Conservation (phyloP, 495 filamentous ascomycete genomes). For the Lindgomyces ingoldianus region DNA sequence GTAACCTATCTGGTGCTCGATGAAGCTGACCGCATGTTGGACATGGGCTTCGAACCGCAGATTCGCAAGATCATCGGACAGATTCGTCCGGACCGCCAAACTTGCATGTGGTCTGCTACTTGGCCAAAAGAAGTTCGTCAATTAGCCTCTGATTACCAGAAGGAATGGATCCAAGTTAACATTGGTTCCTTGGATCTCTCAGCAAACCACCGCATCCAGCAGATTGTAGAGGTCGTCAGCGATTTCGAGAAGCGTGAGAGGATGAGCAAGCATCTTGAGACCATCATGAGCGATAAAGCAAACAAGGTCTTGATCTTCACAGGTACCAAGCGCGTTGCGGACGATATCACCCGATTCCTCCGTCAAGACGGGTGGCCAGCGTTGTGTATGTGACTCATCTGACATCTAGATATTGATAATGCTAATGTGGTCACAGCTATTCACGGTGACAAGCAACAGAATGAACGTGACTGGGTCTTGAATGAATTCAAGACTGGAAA, state of each 20-base stretch:
- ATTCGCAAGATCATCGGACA: slow-evolving; percentile 95
- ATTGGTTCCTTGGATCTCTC: slow-evolving; percentile 96
- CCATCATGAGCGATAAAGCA: slow-evolving; percentile 92
- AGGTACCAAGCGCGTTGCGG: slow-evolving; percentile 96
- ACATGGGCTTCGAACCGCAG: slow-evolving; percentile 89
- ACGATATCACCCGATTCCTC: slow-evolving; percentile 97
- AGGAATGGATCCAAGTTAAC: slow-evolving; percentile 98
- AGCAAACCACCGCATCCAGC: slow-evolving; percentile 97
- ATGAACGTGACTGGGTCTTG: slow-evolving; percentile 98
- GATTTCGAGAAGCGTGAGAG: slow-evolving; percentile 97
- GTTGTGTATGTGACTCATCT: slow-evolving; percentile 68
- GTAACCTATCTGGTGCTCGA: slow-evolving; percentile 93
- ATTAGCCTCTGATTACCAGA: slow-evolving; percentile 90
- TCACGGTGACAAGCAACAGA: slow-evolving; percentile 99
- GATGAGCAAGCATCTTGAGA: slow-evolving; percentile 97
- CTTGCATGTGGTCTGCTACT: slow-evolving; percentile 99
- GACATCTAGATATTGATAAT: slow-evolving; percentile 12
- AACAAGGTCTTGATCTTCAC: slow-evolving; percentile 97
- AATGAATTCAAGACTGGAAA: slow-evolving; percentile 99
- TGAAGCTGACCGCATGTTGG: slow-evolving; percentile 87
- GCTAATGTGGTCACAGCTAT: slow-evolving; percentile 70
- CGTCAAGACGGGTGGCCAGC: slow-evolving; percentile 99
- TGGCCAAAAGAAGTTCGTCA: slow-evolving; percentile 99
- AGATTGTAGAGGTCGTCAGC: slow-evolving; percentile 92
- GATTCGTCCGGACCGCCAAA: slow-evolving; percentile 97